Percentiles rank a stretch among this genome's conserved stretches.
Conservation (phyloP, 495 filamentous ascomycete species). For the Eremomyces bilateralis region DNA sequence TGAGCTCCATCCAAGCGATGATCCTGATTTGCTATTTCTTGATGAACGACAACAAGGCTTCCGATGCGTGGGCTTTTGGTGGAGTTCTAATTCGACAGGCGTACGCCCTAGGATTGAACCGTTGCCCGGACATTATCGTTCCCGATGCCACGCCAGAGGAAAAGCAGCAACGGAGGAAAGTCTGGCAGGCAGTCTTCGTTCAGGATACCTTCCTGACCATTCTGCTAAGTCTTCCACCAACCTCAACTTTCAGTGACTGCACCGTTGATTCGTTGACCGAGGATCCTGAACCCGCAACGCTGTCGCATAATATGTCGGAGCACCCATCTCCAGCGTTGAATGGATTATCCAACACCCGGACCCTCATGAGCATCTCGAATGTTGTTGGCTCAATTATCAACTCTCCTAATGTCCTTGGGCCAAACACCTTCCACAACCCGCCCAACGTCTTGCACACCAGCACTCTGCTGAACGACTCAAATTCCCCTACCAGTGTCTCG, state of each 20-base stretch:
- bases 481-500: slow-evolving; percentile 17
- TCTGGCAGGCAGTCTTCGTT: slow-evolving; percentile 54
- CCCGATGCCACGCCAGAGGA: slow-evolving; percentile 36
- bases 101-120: slow-evolving; percentile 54
- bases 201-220: slow-evolving; percentile 65
- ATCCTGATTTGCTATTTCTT: slow-evolving; percentile 52
- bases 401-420: too few relatives aligned
- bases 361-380: too few relatives aligned
- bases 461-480: background rate
- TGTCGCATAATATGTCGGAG: too few relatives aligned
- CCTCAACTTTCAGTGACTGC: slow-evolving; percentile 51
- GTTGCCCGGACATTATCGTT: slow-evolving; percentile 45
- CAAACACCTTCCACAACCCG: slow-evolving; percentile 4
- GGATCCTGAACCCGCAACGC: slow-evolving; percentile 15
- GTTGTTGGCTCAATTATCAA: slow-evolving; percentile 10
- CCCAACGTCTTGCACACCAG: slow-evolving; percentile 5
- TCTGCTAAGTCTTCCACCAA: slow-evolving; percentile 45
- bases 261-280: slow-evolving; percentile 37
- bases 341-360: too few relatives aligned
- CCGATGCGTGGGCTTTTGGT: slow-evolving; percentile 54
- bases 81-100: slow-evolving; percentile 48
- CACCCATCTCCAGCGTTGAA: slow-evolving; percentile 14
- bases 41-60: slow-evolving; percentile 58
- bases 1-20: slow-evolving; percentile 52
- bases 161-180: slow-evolving; percentile 45